These are phyloP conservation scores for Ascocoryne sarcoides DNA, from an alignment of 2,329 filamentous ascomycete genomes.

Conservation along the genomic window DNA sequence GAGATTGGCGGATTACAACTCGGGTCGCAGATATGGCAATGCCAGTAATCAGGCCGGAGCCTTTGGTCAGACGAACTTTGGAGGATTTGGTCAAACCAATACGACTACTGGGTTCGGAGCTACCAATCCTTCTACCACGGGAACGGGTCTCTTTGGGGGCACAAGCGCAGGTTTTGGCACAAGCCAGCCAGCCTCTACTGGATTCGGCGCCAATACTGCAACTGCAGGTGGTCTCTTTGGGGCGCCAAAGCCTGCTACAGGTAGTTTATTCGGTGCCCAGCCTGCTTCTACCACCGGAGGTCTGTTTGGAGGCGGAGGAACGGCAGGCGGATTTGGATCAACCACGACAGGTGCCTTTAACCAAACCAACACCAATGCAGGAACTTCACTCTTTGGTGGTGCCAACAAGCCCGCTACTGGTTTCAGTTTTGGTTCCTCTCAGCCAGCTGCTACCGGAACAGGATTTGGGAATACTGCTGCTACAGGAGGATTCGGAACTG, in stretches of 20 bases:
- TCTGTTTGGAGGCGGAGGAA: slow-evolving; percentile 20
- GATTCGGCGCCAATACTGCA: slow-evolving; percentile 37
- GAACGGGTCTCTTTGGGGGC: slow-evolving; percentile 33
- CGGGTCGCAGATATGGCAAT: slow-evolving; percentile 78
- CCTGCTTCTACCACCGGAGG: slow-evolving; percentile 20
- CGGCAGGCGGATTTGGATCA: slow-evolving; percentile 33
- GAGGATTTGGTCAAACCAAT: slow-evolving; percentile 29
- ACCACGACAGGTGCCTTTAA: slow-evolving; percentile 24
- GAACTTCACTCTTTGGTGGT: slow-evolving; percentile 25
- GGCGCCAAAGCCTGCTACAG: slow-evolving; percentile 29
- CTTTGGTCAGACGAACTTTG: slow-evolving; percentile 47
- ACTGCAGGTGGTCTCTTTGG: slow-evolving; percentile 34
- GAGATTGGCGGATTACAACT: slow-evolving; percentile 76
- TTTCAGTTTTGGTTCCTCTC: slow-evolving; percentile 23
- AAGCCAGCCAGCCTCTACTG: slow-evolving; percentile 33
- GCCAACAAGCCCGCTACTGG: slow-evolving; percentile 31
- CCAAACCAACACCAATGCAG: slow-evolving; percentile 19
- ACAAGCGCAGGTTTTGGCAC: slow-evolving; percentile 37
- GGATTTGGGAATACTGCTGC: slow-evolving; percentile 22
- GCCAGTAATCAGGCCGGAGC: slow-evolving; percentile 70
- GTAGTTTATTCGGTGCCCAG: slow-evolving; percentile 34
- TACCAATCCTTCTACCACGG: slow-evolving; percentile 22
- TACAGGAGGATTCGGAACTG: slow-evolving; percentile 20
- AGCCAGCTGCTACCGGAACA: slow-evolving; percentile 14
- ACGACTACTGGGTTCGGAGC: slow-evolving; percentile 20